Base-by-base conservation (phyloP, 495 filamentous ascomycete species). In the Aspergillus sclerotioniger region DNA sequence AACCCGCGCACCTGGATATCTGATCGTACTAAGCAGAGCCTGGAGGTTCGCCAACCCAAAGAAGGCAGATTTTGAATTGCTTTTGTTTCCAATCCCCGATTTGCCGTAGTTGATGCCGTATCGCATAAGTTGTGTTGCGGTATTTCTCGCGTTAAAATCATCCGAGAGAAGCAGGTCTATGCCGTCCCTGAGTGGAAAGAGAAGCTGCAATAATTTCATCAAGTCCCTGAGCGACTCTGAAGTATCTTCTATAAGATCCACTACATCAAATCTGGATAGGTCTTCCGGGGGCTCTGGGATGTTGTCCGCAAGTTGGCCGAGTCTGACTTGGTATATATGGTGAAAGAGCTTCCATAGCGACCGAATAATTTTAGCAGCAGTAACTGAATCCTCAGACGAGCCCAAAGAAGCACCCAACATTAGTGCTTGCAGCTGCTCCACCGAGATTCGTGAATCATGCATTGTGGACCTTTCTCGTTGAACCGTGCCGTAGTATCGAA, bases 401-500 rank as follows among this genome's bases (percentile, higher is more conserved):
- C 37, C 54, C 19, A 50, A 12, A n/a, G 45, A 50, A 13, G 54
- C 54, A 10, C 54, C 54, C 9, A 56, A 29, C 21, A 29, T 41
- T 13, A 56, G 21, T 0, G 45, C 44, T 13, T 50, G 45, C 12
- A 56, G 16, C 10, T 25, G 3, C 8, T 45, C 8, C 15, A 50
- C 35, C 0, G 54, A 48, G 4, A 56, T 28, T 17, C 39, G 49
- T 8, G 54, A 56, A 15, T 56, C 54, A 16, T 56, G 54, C n/a
- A 56, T 17, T 3, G 54, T 49, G 16, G 54, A 56, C 4, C 45
- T 21, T 32, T 56, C 49, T 17, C 54, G 32, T n/a, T 56, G 41
- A 49, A 50, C 17, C 5, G 43, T 49, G 20, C 45, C 31, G 12
- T 56, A 56, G 20, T 56, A 56, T 9, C 54, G 54, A 6, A 56